Conservation (phyloP, 1,139 yeast species). For the Blastobotrys indianensis region DNA sequence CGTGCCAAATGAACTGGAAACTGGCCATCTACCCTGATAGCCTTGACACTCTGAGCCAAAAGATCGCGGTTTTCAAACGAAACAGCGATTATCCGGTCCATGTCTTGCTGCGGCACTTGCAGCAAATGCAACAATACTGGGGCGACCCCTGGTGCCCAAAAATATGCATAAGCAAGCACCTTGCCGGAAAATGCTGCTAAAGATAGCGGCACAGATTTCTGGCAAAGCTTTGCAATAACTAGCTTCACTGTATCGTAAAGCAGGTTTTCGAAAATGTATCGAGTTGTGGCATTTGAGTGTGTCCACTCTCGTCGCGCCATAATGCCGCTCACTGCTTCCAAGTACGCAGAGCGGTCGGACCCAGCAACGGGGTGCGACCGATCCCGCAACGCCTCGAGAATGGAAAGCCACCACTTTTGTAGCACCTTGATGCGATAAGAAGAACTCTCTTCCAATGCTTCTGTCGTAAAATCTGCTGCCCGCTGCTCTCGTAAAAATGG, state of each 20-base stretch:
- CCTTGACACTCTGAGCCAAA: slow-evolving; percentile 16
- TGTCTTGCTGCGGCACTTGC: slow-evolving; percentile 42
- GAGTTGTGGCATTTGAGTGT: slow-evolving; percentile 10
- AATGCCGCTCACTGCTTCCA: slow-evolving; percentile 67
- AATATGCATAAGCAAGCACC: slow-evolving; percentile 62
- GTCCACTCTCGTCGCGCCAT: slow-evolving; percentile 62
- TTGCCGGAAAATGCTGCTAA: slow-evolving; percentile 76
- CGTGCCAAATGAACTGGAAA: slow-evolving; percentile 26
- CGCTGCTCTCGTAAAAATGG: slow-evolving; percentile 49
- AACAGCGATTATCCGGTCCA: slow-evolving; percentile 30
- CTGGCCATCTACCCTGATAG: slow-evolving; percentile 16
- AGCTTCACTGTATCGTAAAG: slow-evolving; percentile 53
- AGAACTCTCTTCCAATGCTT: slow-evolving; percentile 32
- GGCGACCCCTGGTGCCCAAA: slow-evolving; percentile 56
- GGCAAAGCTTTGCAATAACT: slow-evolving; percentile 46
- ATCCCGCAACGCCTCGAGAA: slow-evolving; percentile 42
- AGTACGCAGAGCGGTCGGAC: slow-evolving; percentile 61
- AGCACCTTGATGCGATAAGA: slow-evolving; percentile 35
- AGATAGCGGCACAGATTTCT: slow-evolving; percentile 53
- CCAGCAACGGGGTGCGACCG: slow-evolving; percentile 36
- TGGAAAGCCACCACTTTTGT: slow-evolving; percentile 61
- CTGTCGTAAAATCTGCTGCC: slow-evolving; percentile 26
- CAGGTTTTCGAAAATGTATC: slow-evolving; percentile 20
- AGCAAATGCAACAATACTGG: slow-evolving; percentile 56
- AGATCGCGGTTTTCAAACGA: slow-evolving; percentile 22